phyloP scores from a whole-genome alignment of 2,329 filamentous ascomycete genomes.

The Fusarium multiceps region DNA sequence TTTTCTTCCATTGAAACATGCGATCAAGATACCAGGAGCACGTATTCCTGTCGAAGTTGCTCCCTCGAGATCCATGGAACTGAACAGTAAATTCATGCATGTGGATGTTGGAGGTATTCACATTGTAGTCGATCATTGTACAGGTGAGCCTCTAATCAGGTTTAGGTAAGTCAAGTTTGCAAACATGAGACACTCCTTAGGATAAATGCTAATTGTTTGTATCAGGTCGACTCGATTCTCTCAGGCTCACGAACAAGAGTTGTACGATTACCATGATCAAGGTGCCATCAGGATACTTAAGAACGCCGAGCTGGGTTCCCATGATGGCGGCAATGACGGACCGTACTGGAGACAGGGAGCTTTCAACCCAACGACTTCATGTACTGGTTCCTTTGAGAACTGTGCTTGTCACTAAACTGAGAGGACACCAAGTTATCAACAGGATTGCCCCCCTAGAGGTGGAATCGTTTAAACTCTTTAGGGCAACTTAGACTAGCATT shows the following conservation, averaged over 20 bases:
- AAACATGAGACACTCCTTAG: neutral
- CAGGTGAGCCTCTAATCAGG: slow-evolving; percentile 11
- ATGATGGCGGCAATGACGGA: neutral
- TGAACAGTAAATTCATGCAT: slow-evolving; percentile 25
- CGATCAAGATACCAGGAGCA: slow-evolving; percentile 4
- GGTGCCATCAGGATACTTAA: neutral
- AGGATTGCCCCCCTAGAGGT: neutral
- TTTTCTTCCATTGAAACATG: neutral
- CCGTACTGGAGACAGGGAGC: neutral
- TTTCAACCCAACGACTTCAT: slow-evolving; percentile 7
- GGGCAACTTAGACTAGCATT: neutral
- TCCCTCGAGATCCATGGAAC: slow-evolving; percentile 17
- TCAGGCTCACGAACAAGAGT: slow-evolving; percentile 20
- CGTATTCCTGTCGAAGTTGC: slow-evolving; percentile 17
- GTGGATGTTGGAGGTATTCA: slow-evolving; percentile 27
- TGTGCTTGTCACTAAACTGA: slow-evolving; percentile 24
- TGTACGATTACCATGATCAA: slow-evolving; percentile 4
- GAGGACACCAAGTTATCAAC: neutral
- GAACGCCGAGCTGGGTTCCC: neutral
- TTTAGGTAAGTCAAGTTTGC: slow-evolving; percentile 32
- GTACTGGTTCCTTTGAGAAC: slow-evolving; percentile 17
- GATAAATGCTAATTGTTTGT: slow-evolving; percentile 4
- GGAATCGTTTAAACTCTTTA: neutral
- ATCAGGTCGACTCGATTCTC: slow-evolving; percentile 35
- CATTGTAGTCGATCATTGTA: slow-evolving; percentile 28